Evolutionary conservation across 148 eudicot species (phyloP).

Genomic region (Diospyros lotus): DNA sequence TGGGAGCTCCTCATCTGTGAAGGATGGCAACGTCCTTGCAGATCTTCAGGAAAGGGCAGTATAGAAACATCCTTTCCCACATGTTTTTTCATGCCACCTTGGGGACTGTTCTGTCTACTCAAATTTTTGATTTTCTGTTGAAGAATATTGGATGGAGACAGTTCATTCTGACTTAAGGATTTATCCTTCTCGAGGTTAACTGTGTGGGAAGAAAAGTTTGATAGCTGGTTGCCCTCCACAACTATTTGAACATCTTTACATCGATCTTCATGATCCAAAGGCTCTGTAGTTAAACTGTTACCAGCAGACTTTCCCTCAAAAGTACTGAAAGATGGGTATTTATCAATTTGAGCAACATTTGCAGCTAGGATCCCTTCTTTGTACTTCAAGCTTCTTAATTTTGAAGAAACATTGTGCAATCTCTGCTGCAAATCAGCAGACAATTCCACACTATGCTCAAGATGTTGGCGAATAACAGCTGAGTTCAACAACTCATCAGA

Average conservation of each 20-base stretch:
- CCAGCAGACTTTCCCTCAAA: slow-evolving; percentile 16
- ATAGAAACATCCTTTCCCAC: slow-evolving; percentile 15
- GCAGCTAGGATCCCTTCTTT: slow-evolving; percentile 42
- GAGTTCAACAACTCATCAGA: slow-evolving; percentile 61
- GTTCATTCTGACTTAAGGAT: slow-evolving; percentile 4
- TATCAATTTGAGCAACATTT: slow-evolving; percentile 25
- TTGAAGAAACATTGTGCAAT: slow-evolving; percentile 39
- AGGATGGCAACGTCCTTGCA: slow-evolving; percentile 22
- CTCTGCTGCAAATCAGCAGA: slow-evolving; percentile 52
- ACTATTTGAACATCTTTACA: slow-evolving; percentile 16
- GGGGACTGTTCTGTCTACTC: slow-evolving; percentile 27
- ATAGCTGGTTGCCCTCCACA: slow-evolving; percentile 11
- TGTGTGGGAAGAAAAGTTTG: neutral
- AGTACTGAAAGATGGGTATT: slow-evolving; percentile 12
- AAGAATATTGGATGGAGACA: slow-evolving; percentile 8
- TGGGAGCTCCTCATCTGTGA: neutral
- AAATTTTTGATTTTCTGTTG: slow-evolving; percentile 23
- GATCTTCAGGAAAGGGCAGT: slow-evolving; percentile 27
- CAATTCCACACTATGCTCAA: slow-evolving; percentile 46
- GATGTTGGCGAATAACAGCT: slow-evolving; percentile 43
- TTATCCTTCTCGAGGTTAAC: slow-evolving; percentile 1
- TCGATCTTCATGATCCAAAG: slow-evolving; percentile 23
- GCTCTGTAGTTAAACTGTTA: slow-evolving; percentile 18
- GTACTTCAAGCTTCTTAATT: slow-evolving; percentile 41
- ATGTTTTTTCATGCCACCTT: slow-evolving; percentile 17